Percentiles rank a stretch among this genome's conserved stretches.
phyloP scores from a whole-genome alignment of 169 alveolate genomes.

The Besnoitia besnoiti region DNA sequence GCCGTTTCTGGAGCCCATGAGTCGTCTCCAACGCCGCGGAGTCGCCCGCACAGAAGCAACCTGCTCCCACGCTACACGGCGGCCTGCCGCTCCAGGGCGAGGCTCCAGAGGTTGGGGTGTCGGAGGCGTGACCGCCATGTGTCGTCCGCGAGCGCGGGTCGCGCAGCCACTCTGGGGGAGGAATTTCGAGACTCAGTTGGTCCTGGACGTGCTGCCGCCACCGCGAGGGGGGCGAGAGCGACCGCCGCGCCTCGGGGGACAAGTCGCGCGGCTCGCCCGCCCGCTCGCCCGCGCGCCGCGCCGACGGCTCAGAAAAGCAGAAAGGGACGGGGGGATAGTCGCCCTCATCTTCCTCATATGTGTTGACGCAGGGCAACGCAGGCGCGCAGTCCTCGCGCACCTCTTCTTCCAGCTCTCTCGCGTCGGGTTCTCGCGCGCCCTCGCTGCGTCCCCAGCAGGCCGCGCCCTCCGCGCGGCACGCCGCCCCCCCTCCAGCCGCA shows the following conservation, averaged over 20 bases:
- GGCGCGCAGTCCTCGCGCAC: no score
- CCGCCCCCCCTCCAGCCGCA: no score
- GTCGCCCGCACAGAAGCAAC: neutral
- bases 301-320: neutral
- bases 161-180: neutral
- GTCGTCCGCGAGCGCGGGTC: neutral
- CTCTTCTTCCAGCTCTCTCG: no score
- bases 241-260: neutral
- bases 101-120: neutral
- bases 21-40: neutral
- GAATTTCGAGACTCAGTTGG: slow-evolving; percentile 12
- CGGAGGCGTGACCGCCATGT: neutral
- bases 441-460: no score
- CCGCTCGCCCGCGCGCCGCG: neutral
- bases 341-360: no score
- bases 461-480: no score
- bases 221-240: slow-evolving; percentile 32
- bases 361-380: no score
- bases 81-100: neutral
- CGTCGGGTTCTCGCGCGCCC: no score
- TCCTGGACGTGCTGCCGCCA: slow-evolving; percentile 34
- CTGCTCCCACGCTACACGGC: neutral
- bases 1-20: neutral
- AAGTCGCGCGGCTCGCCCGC: neutral
- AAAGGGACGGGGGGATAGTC: neutral